phyloP scores from a whole-genome alignment of 257 asterid genomes.

The Salvia miltiorrhiza region DNA sequence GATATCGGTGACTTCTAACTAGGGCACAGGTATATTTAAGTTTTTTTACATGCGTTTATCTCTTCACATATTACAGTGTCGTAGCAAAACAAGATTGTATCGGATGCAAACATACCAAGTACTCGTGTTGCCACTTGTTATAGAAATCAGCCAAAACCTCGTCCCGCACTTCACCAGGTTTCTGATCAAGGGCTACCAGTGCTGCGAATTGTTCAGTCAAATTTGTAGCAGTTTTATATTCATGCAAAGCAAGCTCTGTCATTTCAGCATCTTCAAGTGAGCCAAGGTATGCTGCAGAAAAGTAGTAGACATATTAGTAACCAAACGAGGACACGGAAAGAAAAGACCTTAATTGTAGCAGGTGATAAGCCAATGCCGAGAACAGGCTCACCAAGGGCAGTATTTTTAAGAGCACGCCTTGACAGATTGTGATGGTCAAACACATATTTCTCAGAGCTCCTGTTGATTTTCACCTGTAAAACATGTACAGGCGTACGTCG shows the following conservation, averaged over 20 bases:
- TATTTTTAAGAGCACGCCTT: conserved; percentile 72
- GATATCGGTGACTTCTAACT: neutral
- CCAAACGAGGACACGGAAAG: conserved; percentile 1
- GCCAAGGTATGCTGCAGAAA: conserved; percentile 67
- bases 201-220: conserved; percentile 93
- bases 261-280: conserved; percentile 54
- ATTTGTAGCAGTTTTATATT: conserved; percentile 75
- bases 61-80: too few relatives aligned
- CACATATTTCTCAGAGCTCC: conserved; percentile 57
- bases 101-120: conserved; percentile 54
- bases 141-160: conserved; percentile 87
- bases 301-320: neutral
- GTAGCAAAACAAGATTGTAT: neutral
- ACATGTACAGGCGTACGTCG: neutral
- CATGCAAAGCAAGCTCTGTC: conserved; percentile 67
- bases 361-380: neutral
- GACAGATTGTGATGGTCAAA: conserved; percentile 71
- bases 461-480: conserved; percentile 48
- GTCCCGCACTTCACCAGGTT: conserved; percentile 64
- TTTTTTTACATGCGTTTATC: neutral
- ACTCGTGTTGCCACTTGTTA: conserved; percentile 80
- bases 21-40: neutral
- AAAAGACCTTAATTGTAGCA: neutral
- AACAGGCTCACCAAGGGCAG: conserved; percentile 56
- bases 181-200: conserved; percentile 79